Base-by-base conservation (phyloP, 139 green algal species). In the Picochlorum sp. region DNA sequence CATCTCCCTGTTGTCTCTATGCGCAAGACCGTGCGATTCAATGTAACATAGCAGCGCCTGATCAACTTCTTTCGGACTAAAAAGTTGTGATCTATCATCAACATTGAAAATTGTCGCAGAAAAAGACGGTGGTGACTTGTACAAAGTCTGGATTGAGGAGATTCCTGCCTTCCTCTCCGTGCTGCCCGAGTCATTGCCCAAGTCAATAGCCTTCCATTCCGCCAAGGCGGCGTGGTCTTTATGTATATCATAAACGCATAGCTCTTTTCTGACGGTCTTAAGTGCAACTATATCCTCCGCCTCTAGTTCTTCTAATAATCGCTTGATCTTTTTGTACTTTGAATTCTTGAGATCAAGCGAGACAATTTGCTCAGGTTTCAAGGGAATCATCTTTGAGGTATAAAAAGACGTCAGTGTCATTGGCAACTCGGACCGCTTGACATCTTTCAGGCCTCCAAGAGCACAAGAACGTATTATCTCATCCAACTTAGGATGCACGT, bases 251-350 rank as follows among this genome's bases (percentile, higher is more conserved):
- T 23, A 57, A 65, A 78, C 70, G 57, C 54, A 45, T 28, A 69
- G 49, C 52, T 78, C 63, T 52, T 78, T 78, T 37, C 71, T 60
- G 23, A 78, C 57, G 26, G 62, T 45, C 52, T 78, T 78, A 16
- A 68, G 71, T 1, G 60, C 61, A 13, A 66, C 15, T 28, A 66
- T 6, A 61, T 74, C 72, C 41, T 72, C 66, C 45, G 70, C 63
- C n/a, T 70, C 66, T 44, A 73, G 67, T 49, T 61, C 60, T 45
- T 78, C 66, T 61, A 78, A 41, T 37, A 78, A 66, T 61, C 74
- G 74, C 41, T 31, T 45, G 45, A 78, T 60, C 38, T 78, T 78
- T 60, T 78, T 78, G 65, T 68, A 78, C 9, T 60, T 70, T 49
- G 15, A 41, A 4, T 62, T 41, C 60, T 78, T 78, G n/a, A 78